Conservation (phyloP, 2,329 filamentous ascomycete species). For the Aspergillus novofumigatus region DNA sequence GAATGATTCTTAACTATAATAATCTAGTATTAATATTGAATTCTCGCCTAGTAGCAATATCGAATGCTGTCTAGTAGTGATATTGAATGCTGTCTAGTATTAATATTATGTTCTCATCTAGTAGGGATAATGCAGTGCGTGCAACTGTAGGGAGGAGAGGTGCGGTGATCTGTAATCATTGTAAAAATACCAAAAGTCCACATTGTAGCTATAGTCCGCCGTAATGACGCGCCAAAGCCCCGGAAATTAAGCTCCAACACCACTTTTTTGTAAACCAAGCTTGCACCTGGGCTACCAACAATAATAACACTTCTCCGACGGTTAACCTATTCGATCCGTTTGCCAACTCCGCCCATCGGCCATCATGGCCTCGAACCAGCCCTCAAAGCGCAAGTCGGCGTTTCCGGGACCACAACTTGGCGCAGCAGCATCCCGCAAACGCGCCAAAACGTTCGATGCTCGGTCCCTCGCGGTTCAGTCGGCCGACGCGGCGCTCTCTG, state of each 20-base stretch:
- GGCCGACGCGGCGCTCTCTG: constrained; percentile 47
- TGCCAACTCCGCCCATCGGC: background rate
- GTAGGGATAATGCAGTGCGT: no score
- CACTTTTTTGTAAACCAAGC: constrained; percentile 6
- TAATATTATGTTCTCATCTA: no score
- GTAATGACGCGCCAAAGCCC: constrained; percentile 20
- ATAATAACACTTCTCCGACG: background rate
- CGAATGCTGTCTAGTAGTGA: no score
- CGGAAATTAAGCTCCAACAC: constrained; percentile 9
- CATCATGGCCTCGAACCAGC: constrained; percentile 30
- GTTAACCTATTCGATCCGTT: background rate
- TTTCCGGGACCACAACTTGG: constrained; percentile 16
- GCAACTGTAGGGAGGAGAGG: no score
- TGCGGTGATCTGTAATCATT: no score
- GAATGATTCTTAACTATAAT: no score
- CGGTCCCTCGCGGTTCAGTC: constrained; percentile 43
- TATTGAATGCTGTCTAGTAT: no score
- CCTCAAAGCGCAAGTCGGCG: constrained; percentile 31
- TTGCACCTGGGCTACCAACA: background rate
- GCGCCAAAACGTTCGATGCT: constrained; percentile 41
- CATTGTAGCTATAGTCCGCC: no score
- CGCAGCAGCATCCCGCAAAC: constrained; percentile 35
- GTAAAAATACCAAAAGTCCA: no score
- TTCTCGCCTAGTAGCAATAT: no score
- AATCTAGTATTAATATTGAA: no score